Conservation (phyloP, 352 stramenopile species). For the Globisporangium canariense region DNA sequence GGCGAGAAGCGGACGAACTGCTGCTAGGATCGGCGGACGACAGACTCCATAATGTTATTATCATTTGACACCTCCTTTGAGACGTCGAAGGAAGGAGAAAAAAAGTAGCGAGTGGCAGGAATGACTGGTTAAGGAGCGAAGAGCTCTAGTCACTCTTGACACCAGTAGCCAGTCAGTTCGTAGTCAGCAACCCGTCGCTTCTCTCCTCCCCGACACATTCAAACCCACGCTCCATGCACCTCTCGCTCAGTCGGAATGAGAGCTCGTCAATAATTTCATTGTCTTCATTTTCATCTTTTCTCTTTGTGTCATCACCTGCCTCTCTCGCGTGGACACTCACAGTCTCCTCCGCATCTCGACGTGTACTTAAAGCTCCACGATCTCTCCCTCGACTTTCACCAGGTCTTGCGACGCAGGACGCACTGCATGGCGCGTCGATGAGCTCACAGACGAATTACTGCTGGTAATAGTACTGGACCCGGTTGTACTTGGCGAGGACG, state of each 20-base stretch:
- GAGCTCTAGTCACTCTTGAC: too few species aligned
- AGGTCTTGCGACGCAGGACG: slow-evolving; percentile 38
- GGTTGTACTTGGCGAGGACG: not conserved
- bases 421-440: slow-evolving; percentile 17
- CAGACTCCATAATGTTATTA: slow-evolving; percentile 6
- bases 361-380: slow-evolving; percentile 41
- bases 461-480: not conserved
- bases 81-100: not conserved
- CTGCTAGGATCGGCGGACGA: not conserved
- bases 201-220: not conserved
- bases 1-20: not conserved
- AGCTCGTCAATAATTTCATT: slow-evolving; percentile 15
- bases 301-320: not conserved
- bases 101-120: not conserved
- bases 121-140: not conserved
- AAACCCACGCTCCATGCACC: not conserved
- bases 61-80: not conserved
- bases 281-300: not conserved
- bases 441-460: not conserved
- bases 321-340: slow-evolving; percentile 1
- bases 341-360: not conserved
- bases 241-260: not conserved
- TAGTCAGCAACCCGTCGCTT: not conserved
- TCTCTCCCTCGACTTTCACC: slow-evolving; percentile 54
- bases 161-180: too few species aligned